These are phyloP conservation scores for Calonectria ilicicola DNA, from an alignment of 2,329 filamentous ascomycete species.

Conservation along the genomic window DNA sequence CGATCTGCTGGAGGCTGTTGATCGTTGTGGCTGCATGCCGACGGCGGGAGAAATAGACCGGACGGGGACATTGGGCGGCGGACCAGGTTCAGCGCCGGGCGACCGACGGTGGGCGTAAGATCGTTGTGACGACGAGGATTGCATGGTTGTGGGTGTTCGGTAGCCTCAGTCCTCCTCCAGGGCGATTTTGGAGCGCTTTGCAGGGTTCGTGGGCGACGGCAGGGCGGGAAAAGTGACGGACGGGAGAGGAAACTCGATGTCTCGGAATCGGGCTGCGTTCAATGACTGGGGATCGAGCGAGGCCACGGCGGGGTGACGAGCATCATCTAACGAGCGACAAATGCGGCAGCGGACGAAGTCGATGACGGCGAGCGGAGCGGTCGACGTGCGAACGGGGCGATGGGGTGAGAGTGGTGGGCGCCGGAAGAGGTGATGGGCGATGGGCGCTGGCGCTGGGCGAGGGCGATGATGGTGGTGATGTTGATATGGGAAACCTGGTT, in stretches of 20 bases:
- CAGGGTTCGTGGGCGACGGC: constrained; percentile 9
- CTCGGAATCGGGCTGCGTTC: constrained; percentile 30
- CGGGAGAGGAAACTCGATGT: constrained; percentile 19
- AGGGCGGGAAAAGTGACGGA: background rate
- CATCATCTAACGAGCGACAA: constrained; percentile 42
- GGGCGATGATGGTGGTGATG: constrained; percentile 11
- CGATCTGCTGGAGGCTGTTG: constrained; percentile 76
- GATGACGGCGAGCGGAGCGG: constrained; percentile 18
- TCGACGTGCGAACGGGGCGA: constrained; percentile 15
- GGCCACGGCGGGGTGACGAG: constrained; percentile 41
- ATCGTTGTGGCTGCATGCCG: constrained; percentile 71
- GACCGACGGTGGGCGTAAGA: constrained; percentile 69
- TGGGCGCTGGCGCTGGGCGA: constrained; percentile 18
- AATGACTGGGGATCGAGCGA: constrained; percentile 37
- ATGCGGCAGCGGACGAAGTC: constrained; percentile 19
- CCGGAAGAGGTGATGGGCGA: constrained; percentile 16
- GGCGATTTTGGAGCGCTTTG: constrained; percentile 13
- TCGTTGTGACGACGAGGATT: constrained; percentile 59
- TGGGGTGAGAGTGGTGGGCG: constrained; percentile 2
- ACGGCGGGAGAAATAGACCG: constrained; percentile 73
- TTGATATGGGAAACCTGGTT: constrained; percentile 18
- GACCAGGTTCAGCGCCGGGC: constrained; percentile 71
- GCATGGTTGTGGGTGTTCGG: constrained; percentile 30
- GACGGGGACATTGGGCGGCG: constrained; percentile 65
- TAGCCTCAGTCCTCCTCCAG: background rate